phyloP scores from a whole-genome alignment of 2,329 filamentous ascomycete species.

The Colletotrichum gigasporum region DNA sequence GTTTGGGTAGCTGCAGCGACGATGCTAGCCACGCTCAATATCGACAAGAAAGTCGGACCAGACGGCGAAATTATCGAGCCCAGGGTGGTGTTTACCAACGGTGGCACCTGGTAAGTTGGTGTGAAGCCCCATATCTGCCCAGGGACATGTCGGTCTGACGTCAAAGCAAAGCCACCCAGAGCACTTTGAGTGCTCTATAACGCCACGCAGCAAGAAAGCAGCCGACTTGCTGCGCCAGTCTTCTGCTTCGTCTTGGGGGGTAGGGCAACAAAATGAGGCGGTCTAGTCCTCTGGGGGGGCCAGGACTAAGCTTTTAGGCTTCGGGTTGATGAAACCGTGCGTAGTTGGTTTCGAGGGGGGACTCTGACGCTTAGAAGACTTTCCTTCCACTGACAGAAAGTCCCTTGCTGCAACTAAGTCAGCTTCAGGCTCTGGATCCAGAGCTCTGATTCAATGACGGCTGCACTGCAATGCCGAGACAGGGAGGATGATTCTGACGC shows the following conservation, averaged over 20 bases:
- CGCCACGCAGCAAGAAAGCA: conserved; percentile 18
- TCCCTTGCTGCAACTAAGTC: conserved; percentile 13
- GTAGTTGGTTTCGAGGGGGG: not conserved
- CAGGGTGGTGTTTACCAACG: conserved; percentile 27
- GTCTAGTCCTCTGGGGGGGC: conserved; percentile 1
- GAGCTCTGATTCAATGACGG: conserved; percentile 8
- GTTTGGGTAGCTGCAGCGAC: conserved; percentile 47
- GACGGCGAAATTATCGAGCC: conserved; percentile 40
- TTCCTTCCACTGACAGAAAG: not conserved
- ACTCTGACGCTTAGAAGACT: not conserved
- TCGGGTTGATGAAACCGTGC: conserved; percentile 25
- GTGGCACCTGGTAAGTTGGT: conserved; percentile 28
- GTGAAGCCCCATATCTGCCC: not conserved
- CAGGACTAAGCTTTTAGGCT: conserved; percentile 20
- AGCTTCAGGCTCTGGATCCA: not conserved
- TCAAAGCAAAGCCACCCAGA: conserved; percentile 40
- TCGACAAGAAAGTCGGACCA: conserved; percentile 41
- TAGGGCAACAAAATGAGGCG: conserved; percentile 8
- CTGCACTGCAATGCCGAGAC: conserved; percentile 2
- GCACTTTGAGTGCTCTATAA: conserved; percentile 41
- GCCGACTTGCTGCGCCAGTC: conserved; percentile 17
- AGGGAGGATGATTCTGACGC: not conserved
- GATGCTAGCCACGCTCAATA: conserved; percentile 41
- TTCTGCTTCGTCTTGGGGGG: conserved; percentile 1
- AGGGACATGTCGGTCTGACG: conserved; percentile 2